Base-by-base conservation (phyloP, 1,139 yeast species). In the Pichia sp. region DNA sequence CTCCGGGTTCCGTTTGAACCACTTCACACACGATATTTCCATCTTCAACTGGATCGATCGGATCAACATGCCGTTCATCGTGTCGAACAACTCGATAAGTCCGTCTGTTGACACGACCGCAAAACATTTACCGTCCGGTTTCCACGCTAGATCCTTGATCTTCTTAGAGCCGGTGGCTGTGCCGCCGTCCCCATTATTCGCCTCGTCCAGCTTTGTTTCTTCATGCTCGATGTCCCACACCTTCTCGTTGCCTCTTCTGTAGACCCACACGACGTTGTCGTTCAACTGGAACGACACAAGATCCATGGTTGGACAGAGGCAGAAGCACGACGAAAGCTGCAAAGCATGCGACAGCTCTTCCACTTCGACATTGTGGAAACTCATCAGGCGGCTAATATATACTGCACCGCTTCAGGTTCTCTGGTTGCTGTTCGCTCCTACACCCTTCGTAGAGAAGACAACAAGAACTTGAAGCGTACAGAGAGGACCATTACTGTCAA, bases 251-350 rank as follows among this genome's bases (percentile, higher is more conserved):
- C 73, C 78, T 51, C 72, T 68, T 62, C 82, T 75, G 45, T 65
- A 67, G 7, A 67, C 57, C 66, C 67, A 64, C 15, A 70, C 49
- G 1, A 66, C 64, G 15, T 58, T 59, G 11, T 63, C 61, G 47
- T 58, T 59, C 38, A 64, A 53, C 76, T 80, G 74, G 5, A 78
- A 70, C 5, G 81, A 75, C 26, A 80, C 62, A 23, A 81, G 69
- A 60, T 80, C 80, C 73, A 81, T 75, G 8, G 75, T 71, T 1
- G 85, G 85, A 64, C 82, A 80, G 72, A 82, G 73, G 50, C 74
- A 70, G 51, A 79, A 65, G 55, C 77, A 72, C 52, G 55, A 55
- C 31, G 57, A 49, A 8, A 59, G 49, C 5, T 56, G 59, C 13
- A 66, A 51, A 1, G 63, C 58, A 56, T 61, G 61, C 4, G 66